phyloP scores from a whole-genome alignment of 805 yeast genomes.

The Yarrowia keelungensis region DNA sequence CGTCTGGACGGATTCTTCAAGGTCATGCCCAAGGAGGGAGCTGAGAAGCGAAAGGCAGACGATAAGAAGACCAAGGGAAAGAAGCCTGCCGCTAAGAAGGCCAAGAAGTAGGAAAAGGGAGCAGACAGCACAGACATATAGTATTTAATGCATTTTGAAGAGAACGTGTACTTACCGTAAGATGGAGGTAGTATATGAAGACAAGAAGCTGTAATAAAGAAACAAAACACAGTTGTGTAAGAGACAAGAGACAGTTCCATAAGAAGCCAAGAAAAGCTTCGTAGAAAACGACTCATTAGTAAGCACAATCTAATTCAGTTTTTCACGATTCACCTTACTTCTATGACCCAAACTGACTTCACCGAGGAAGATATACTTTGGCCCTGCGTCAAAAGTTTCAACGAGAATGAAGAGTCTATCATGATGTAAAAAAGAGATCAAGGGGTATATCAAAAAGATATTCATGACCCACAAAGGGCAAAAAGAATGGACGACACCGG shows the following conservation, averaged over 20 bases:
- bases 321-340: too few relatives aligned
- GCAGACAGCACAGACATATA: background rate
- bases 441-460: background rate
- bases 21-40: constrained; percentile 58
- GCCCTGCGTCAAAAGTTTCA: constrained; percentile 2
- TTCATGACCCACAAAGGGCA: too few relatives aligned
- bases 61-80: constrained; percentile 48
- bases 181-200: too few relatives aligned
- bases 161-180: too few relatives aligned
- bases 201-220: too few relatives aligned
- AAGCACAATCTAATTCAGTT: too few relatives aligned
- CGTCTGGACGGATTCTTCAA: constrained; percentile 91
- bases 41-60: constrained; percentile 51
- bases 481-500: constrained; percentile 26
- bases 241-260: too few relatives aligned
- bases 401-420: background rate
- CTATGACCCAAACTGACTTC: too few relatives aligned
- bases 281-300: too few relatives aligned
- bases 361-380: constrained; percentile 10
- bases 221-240: too few relatives aligned
- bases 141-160: background rate
- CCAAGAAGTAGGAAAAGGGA: constrained; percentile 38
- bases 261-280: too few relatives aligned
- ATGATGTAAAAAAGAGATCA: background rate
- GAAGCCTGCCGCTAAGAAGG: constrained; percentile 41